phyloP scores from a whole-genome alignment of 2,329 filamentous ascomycete genomes.

The Fusarium sp. region DNA sequence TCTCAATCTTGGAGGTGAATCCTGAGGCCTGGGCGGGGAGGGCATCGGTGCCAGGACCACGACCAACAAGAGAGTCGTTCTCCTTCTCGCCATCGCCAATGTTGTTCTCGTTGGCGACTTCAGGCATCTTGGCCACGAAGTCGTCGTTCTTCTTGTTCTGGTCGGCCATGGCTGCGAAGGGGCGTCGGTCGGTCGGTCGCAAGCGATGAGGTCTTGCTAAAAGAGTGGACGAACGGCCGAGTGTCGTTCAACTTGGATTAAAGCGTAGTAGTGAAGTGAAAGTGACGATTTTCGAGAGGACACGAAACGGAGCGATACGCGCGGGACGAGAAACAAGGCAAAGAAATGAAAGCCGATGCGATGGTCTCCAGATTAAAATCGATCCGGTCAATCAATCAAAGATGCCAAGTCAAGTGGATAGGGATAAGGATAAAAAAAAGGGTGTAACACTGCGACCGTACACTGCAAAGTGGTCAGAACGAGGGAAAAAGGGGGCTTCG shows the following conservation, averaged over 20 bases:
- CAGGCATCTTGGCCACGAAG: constrained; percentile 40
- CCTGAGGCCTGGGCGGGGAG: constrained; percentile 27
- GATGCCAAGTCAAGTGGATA: constrained; percentile 36
- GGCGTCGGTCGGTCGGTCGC: constrained; percentile 19
- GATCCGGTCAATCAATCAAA: constrained; percentile 28
- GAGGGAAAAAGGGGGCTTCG: constrained; percentile 30
- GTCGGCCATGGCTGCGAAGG: constrained; percentile 32
- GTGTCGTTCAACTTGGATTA: constrained; percentile 38
- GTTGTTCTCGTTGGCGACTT: constrained; percentile 28
- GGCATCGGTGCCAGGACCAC: constrained; percentile 39
- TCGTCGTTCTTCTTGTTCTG: constrained; percentile 45
- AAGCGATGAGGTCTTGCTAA: constrained; percentile 23
- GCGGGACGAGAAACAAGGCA: constrained; percentile 15
- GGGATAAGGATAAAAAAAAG: constrained; percentile 14
- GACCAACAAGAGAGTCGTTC: constrained; percentile 39
- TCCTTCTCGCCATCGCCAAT: constrained; percentile 43
- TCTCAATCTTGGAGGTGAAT: constrained; percentile 65
- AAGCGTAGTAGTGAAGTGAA: constrained; percentile 10
- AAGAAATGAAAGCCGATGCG: constrained; percentile 12
- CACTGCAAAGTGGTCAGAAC: constrained; percentile 11
- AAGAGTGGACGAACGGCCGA: constrained; percentile 44
- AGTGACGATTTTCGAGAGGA: constrained; percentile 18
- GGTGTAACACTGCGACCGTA: constrained; percentile 21
- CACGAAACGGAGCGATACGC: constrained; percentile 13
- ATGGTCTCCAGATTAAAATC: constrained; percentile 29